Evolutionary conservation across 176 grass and related monocot species (phyloP).

Genomic region (Paspalum notatum): DNA sequence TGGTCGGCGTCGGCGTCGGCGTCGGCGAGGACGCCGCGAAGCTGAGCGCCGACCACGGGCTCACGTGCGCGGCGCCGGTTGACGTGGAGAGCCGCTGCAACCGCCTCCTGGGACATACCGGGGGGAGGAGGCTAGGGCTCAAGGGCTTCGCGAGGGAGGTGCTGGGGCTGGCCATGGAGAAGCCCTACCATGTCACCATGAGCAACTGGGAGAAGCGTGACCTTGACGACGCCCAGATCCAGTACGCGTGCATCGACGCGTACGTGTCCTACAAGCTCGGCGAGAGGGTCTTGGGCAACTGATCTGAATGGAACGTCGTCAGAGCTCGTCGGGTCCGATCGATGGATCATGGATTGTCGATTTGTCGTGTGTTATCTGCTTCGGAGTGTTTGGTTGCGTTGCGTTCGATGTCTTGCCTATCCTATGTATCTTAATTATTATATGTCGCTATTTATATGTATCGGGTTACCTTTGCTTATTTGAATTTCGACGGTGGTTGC

Average conservation of each 20-base stretch:
- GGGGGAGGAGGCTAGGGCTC: slow-evolving; percentile 31
- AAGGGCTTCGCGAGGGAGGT: slow-evolving; percentile 54
- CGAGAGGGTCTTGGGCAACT: slow-evolving; percentile 27
- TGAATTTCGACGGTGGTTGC: no score
- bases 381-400: background rate
- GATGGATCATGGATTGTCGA: background rate
- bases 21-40: slow-evolving; percentile 44
- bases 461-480: no score
- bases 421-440: no score
- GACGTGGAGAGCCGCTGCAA: slow-evolving; percentile 41
- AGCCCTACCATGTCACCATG: slow-evolving; percentile 43
- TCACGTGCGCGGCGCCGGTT: slow-evolving; percentile 25
- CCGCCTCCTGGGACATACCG: slow-evolving; percentile 5
- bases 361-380: no score
- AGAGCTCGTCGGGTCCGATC: background rate
- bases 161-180: slow-evolving; percentile 53
- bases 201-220: slow-evolving; percentile 57
- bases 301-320: background rate
- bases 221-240: slow-evolving; percentile 39
- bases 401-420: no score
- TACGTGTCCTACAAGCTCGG: slow-evolving; percentile 68
- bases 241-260: slow-evolving; percentile 62
- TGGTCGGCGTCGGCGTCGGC: slow-evolving; percentile 63
- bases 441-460: no score
- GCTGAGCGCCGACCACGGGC: slow-evolving; percentile 46